A percentile compares a stretch with the other conserved stretches of the same genome.
Evolutionary conservation across 257 asterid genomes (phyloP).

Genomic region (Perilla frutescens): DNA sequence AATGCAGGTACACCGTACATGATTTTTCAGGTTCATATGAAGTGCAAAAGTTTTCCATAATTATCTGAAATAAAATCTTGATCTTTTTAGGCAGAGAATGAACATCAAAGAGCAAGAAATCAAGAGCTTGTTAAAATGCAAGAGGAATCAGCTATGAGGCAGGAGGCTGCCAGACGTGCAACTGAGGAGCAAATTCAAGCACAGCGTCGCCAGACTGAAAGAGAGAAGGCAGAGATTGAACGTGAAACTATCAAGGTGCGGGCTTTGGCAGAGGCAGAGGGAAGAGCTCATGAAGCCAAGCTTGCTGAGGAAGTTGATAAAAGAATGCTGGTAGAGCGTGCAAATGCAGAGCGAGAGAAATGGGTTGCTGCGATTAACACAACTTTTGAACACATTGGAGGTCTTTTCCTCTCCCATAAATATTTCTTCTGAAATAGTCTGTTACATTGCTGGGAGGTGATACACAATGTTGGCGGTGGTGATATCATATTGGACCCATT

Average conservation of each 20-base stretch:
- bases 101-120: slow-evolving; percentile 86
- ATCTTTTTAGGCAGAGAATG: slow-evolving; percentile 84
- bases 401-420: slow-evolving; percentile 42
- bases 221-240: slow-evolving; percentile 84
- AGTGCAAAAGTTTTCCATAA: slow-evolving; percentile 2
- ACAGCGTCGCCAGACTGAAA: slow-evolving; percentile 91
- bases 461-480: background rate
- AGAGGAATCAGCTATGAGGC: slow-evolving; percentile 96
- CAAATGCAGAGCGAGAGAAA: slow-evolving; percentile 95
- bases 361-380: slow-evolving; percentile 96
- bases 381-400: slow-evolving; percentile 97
- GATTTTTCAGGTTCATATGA: slow-evolving; percentile 28
- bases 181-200: slow-evolving; percentile 99
- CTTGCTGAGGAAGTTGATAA: slow-evolving; percentile 94
- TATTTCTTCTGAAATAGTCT: background rate
- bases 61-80: slow-evolving; percentile 20
- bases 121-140: slow-evolving; percentile 97
- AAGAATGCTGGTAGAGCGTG: slow-evolving; percentile 78
- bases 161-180: slow-evolving; percentile 91
- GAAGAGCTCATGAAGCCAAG: slow-evolving; percentile 95
- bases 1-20: slow-evolving; percentile 70
- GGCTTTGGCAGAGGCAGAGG: slow-evolving; percentile 95
- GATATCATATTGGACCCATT: background rate
- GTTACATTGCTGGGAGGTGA: background rate
- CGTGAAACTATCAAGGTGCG: slow-evolving; percentile 85